phyloP scores from a whole-genome alignment of 352 stramenopile species.

The Pythium insidiosum region DNA sequence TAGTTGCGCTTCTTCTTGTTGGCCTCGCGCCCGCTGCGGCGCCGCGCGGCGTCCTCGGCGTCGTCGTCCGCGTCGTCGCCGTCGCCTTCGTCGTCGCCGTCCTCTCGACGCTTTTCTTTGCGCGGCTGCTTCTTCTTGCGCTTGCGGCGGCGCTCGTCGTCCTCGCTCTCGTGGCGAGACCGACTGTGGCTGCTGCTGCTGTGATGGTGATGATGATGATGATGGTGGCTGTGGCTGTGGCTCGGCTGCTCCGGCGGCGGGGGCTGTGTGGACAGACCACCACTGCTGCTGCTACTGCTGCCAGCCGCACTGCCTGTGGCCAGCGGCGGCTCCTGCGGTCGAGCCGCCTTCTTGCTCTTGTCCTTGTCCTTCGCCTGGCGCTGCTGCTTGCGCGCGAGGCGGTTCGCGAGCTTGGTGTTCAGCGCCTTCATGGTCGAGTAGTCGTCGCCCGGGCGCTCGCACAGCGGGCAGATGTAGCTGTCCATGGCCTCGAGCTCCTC shows the following conservation, averaged over 20 bases:
- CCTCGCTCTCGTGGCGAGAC: too few species aligned
- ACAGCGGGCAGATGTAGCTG: slow-evolving; percentile 81
- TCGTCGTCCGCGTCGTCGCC: slow-evolving; percentile 2
- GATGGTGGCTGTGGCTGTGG: too few species aligned
- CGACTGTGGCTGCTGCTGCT: too few species aligned
- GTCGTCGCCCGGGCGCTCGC: slow-evolving; percentile 62
- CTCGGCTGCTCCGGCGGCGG: too few species aligned
- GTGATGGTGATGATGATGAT: too few species aligned
- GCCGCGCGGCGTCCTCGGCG: slow-evolving; percentile 19
- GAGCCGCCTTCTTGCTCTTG: slow-evolving; percentile 4
- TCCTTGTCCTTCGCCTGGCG: slow-evolving; percentile 11
- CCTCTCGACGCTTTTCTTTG: too few species aligned
- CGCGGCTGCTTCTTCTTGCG: background rate
- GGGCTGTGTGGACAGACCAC: background rate
- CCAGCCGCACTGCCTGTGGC: background rate
- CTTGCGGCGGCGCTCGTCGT: background rate
- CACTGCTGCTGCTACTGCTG: slow-evolving; percentile 6
- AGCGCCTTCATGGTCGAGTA: slow-evolving; percentile 49
- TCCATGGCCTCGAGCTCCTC: slow-evolving; percentile 82
- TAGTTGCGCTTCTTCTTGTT: slow-evolving; percentile 77
- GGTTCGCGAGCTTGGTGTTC: slow-evolving; percentile 75
- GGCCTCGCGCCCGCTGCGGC: slow-evolving; percentile 51
- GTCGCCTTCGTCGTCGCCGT: background rate
- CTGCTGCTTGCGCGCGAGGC: slow-evolving; percentile 35
- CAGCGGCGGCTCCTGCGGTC: background rate